Conservation (phyloP, 768 basidiomycete species). For the Cystofilobasidium ferigula region DNA sequence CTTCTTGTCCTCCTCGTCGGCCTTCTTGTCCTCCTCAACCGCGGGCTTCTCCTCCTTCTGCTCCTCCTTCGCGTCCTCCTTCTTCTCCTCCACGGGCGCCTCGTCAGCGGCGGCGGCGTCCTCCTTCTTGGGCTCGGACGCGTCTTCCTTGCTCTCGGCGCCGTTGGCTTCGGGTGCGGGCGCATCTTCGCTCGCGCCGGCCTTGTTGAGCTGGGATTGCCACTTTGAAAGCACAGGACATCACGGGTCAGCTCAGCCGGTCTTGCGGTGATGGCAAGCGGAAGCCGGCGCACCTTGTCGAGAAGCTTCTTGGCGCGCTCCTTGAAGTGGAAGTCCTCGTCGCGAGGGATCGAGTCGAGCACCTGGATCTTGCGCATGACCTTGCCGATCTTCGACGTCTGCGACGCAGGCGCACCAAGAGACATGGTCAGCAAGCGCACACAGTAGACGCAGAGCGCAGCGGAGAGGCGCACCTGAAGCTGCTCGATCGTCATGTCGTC, state of each 20-base stretch:
- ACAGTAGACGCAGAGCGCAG: too few species aligned
- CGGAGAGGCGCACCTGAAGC: conserved; percentile 48
- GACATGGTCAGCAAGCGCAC: too few species aligned
- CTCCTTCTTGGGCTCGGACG: background rate
- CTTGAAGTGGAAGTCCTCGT: conserved; percentile 60
- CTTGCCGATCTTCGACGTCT: conserved; percentile 74
- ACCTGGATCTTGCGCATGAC: conserved; percentile 77
- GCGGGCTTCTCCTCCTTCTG: background rate
- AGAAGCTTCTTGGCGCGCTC: conserved; percentile 59
- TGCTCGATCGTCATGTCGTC: conserved; percentile 67
- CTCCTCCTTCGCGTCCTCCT: conserved; percentile 14
- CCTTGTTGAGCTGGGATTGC: conserved; percentile 22
- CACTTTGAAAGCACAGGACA: background rate
- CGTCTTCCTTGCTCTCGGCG: background rate
- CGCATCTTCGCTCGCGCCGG: conserved; percentile 19
- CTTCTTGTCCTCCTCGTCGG: background rate
- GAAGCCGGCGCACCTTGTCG: conserved; percentile 39
- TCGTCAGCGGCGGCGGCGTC: background rate
- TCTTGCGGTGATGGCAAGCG: background rate
- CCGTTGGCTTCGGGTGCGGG: conserved; percentile 38
- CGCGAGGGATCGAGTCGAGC: conserved; percentile 48
- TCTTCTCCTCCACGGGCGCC: conserved; percentile 9
- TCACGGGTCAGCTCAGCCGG: background rate
- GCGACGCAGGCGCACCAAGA: background rate
- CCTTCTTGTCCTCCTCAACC: background rate